These are phyloP conservation scores for Vitis vinifera DNA, from an alignment of 164 flowering plant genomes.

Conservation along the genomic window ASM3070453v1 NC_081809.1:8372501-8373000, in stretches of 20 bases:
- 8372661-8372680: too few species aligned
- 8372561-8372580: constrained; percentile 85
- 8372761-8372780: neutral
- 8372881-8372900: constrained; percentile 88
- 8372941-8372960: neutral
- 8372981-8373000: neutral
- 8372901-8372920: constrained; percentile 87
- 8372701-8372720: too few species aligned
- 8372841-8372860: constrained; percentile 83
- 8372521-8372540: constrained; percentile 72
- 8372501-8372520: constrained; percentile 79
- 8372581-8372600: constrained; percentile 94
- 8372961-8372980: too few species aligned
- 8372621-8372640: constrained; percentile 97
- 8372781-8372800: constrained; percentile 2
- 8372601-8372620: constrained; percentile 91
- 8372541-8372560: constrained; percentile 84
- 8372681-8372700: too few species aligned
- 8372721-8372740: too few species aligned
- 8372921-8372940: constrained; percentile 42
- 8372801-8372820: constrained; percentile 97
- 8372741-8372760: too few species aligned
- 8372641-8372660: constrained; percentile 8
- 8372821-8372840: constrained; percentile 74
- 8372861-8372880: constrained; percentile 75